A percentile compares a stretch with the other conserved stretches of the same genome.
Conservation (phyloP, 208 protist genomes). For the Phytomonas sp. region DNA sequence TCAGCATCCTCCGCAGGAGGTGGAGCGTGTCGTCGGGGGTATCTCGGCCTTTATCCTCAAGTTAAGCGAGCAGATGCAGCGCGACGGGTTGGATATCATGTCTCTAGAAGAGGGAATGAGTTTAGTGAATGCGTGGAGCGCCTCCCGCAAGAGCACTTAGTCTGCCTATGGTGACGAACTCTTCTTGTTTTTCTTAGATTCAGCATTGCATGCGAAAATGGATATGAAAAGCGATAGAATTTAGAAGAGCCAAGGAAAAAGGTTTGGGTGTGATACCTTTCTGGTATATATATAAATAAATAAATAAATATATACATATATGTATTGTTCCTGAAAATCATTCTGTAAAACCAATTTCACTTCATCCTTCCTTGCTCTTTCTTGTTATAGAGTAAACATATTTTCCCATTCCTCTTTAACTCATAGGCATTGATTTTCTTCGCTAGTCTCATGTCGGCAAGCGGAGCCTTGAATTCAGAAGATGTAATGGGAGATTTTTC, state of each 20-base stretch:
- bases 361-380: neutral
- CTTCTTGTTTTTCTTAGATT: neutral
- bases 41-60: conserved; percentile 35
- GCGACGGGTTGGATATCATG: conserved; percentile 37
- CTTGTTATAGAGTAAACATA: neutral
- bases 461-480: conserved; percentile 15
- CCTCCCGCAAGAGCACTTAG: conserved; percentile 23
- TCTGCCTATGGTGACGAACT: conserved; percentile 1
- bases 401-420: neutral
- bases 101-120: conserved; percentile 38
- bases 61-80: conserved; percentile 54
- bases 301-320: neutral
- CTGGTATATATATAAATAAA: conserved; percentile 3
- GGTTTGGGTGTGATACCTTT: too few relatives aligned
- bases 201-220: neutral
- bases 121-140: conserved; percentile 73
- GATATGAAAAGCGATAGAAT: neutral
- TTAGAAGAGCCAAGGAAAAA: neutral
- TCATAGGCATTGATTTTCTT: too few relatives aligned
- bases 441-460: neutral
- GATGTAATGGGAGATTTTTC: conserved; percentile 33
- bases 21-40: conserved; percentile 11
- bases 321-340: neutral
- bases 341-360: neutral
- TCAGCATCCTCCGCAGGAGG: conserved; percentile 26